Evolutionary conservation across 2,329 filamentous ascomycete species (phyloP), one percentile per base, ranked within the genome.

Genomic region (Fulvia fulva): DNA sequence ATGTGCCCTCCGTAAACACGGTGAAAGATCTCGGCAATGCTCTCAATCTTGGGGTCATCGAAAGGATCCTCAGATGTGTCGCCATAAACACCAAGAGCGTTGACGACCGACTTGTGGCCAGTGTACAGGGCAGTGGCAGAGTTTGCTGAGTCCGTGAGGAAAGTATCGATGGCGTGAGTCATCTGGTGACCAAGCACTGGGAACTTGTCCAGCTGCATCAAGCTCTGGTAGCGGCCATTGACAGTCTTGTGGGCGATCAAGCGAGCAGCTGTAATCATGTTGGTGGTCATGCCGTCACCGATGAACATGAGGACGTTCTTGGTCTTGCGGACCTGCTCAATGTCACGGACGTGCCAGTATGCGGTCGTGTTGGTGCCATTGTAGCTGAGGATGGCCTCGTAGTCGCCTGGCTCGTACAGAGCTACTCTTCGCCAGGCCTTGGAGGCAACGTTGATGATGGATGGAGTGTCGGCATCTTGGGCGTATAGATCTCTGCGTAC

Each of bases 131-230:
- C 88, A 45, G 87, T 90, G 3, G 90, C 90, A 5, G 87, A 91
- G 76, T 94, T 94, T 75, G 90, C 90, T 60, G 87, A 90, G 73
- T 94, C 90, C 37, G 90, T 94, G 71, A 94, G 93, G 80, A 89
- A 93, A 51, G 76, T 51, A 23, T 93, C 89, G 70, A 94, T 84
- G 1, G 89, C 92, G 75, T 93, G 89, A 11, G 90, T 92, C 82
- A 94, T 93, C 76, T 93, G 90, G 73, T 95, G 90, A 21, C 90
- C 90, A 41, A 68, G 53, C 11, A 65, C 83, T 2, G 90, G 90
- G 75, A 94, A 94, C 70, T 91, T 82, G 77, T 95, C 90, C 78
- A 95, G 64, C 16, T 67, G 63, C 81, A 95, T 82, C 57, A 80
- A 82, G 57, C 82, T 85, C 78, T 90, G 86, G 74, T 93, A 95